Base-by-base conservation (phyloP, 805 yeast species). In the Kregervanrija pseudodelftensis region DNA sequence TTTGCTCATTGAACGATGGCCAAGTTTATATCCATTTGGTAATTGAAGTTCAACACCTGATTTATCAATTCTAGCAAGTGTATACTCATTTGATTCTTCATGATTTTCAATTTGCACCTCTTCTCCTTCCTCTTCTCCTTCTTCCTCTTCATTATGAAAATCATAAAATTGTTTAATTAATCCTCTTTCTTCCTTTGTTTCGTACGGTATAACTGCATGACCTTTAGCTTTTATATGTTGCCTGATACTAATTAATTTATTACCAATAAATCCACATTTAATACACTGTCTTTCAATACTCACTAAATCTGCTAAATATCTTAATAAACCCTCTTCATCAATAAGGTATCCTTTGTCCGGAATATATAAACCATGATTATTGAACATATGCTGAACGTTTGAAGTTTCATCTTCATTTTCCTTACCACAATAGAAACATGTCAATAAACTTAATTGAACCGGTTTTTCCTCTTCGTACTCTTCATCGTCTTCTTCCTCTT, bases 151-250 rank as follows among this genome's bases (percentile, higher is more conserved):
- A 10, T 8, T 30, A 36, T 80, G 68, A 64, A 85, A 87, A 58
- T 88, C 95, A 58, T 91, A 93, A 60, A 79, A 93, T 38, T 76
- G 77, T 0, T 84, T 73, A 40, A 91, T 71, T 53, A 78, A 79
- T 36, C 76, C 72, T 57, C 81, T 77, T 56, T 93, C 95, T 40
- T 79, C 82, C 42, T 76, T 81, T 0, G 79, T 68, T 57, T 93
- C 98, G 64, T 84, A 93, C 0, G 98, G 97, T 45, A 93, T 72
- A 56, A 80, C 76, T 67, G 91, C 85, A 63, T 93, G 99, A 41
- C 91, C 82, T 64, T 91, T 93, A 4, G 82, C 73, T 3, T 68
- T 55, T 78, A 87, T 77, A 64, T 93, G 99, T 38, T 87, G 93
- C 51, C 97, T 79, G 8, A 86, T 90, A 48, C 96, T 85, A 52